These are phyloP conservation scores for Irpex sp. DNA, from an alignment of 1,284 basidiomycete species.

Conservation along the genomic window DNA sequence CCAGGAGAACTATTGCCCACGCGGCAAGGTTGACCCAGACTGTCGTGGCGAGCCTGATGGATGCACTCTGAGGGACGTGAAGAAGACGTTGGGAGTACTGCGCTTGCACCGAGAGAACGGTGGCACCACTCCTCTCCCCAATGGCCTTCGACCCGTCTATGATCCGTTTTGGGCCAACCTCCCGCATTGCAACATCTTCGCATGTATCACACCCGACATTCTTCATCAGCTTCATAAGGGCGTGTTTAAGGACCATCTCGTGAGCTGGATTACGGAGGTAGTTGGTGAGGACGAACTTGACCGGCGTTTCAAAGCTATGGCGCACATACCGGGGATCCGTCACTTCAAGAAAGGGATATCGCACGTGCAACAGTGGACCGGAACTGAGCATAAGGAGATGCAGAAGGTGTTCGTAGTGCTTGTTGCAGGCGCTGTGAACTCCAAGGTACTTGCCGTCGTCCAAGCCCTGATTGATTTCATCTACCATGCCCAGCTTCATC, in stretches of 20 bases:
- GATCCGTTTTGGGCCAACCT: constrained; percentile 23
- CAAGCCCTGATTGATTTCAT: constrained; percentile 23
- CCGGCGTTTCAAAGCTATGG: constrained; percentile 15
- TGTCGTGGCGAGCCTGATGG: constrained; percentile 9
- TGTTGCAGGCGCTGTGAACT: constrained; percentile 12
- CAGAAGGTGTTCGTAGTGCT: constrained; percentile 19
- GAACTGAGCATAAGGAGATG: constrained; percentile 22
- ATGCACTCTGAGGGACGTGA: constrained; percentile 2
- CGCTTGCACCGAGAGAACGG: neutral
- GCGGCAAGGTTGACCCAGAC: constrained; percentile 12
- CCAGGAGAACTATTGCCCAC: constrained; percentile 16
- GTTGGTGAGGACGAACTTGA: constrained; percentile 20
- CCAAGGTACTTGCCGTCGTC: constrained; percentile 9
- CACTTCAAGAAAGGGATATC: constrained; percentile 24
- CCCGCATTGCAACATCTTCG: constrained; percentile 17
- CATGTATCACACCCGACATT: constrained; percentile 20
- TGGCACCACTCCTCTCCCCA: neutral
- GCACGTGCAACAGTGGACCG: constrained; percentile 20
- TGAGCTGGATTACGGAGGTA: constrained; percentile 19
- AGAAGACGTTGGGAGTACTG: neutral
- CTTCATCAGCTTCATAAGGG: constrained; percentile 26
- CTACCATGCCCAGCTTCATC: constrained; percentile 17
- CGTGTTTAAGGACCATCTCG: constrained; percentile 26
- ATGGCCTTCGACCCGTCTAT: constrained; percentile 12
- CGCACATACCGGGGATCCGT: constrained; percentile 13